A percentile compares a stretch with the other conserved stretches of the same genome.
These are phyloP conservation scores for Immersiporthe knoxdaviesiana DNA, from an alignment of 2,329 filamentous ascomycete genomes.

Conservation along the genomic window DNA sequence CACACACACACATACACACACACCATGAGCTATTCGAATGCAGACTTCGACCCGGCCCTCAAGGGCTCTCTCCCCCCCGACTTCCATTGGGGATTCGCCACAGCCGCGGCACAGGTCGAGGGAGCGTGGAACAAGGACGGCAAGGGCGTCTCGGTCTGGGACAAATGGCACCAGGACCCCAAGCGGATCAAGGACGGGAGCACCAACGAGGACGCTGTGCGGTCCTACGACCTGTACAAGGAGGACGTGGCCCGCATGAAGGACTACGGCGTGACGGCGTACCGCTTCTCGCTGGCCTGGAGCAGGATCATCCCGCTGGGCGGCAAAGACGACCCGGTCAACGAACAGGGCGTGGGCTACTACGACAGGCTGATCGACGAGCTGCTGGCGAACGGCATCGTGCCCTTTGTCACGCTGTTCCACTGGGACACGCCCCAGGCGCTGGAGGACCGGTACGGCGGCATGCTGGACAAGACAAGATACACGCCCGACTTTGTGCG, in stretches of 20 bases:
- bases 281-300: conserved; percentile 69
- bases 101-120: conserved; percentile 46
- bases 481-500: conserved; percentile 63
- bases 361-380: conserved; percentile 65
- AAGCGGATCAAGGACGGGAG: conserved; percentile 45
- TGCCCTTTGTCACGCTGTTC: conserved; percentile 64
- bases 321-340: conserved; percentile 64
- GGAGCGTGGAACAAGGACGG: conserved; percentile 47
- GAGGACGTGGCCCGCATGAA: conserved; percentile 64
- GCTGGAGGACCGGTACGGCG: conserved; percentile 62
- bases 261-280: conserved; percentile 60
- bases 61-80: conserved; percentile 39
- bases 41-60: conserved; percentile 35
- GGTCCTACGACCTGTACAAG: conserved; percentile 46
- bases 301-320: conserved; percentile 66
- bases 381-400: conserved; percentile 59
- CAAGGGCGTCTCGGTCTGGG: conserved; percentile 47
- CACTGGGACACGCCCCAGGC: conserved; percentile 68
- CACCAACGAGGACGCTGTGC: conserved; percentile 43
- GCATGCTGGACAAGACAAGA: conserved; percentile 63
- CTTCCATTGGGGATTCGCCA: conserved; percentile 47
- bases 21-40: conserved; percentile 29
- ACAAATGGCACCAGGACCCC: conserved; percentile 42
- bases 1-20: too few relatives aligned
- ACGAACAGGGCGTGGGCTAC: conserved; percentile 61